A percentile compares a stretch with the other conserved stretches of the same genome.
phyloP scores from a whole-genome alignment of 1,284 basidiomycete genomes.

The Phellopilus nigrolimitatus region DNA sequence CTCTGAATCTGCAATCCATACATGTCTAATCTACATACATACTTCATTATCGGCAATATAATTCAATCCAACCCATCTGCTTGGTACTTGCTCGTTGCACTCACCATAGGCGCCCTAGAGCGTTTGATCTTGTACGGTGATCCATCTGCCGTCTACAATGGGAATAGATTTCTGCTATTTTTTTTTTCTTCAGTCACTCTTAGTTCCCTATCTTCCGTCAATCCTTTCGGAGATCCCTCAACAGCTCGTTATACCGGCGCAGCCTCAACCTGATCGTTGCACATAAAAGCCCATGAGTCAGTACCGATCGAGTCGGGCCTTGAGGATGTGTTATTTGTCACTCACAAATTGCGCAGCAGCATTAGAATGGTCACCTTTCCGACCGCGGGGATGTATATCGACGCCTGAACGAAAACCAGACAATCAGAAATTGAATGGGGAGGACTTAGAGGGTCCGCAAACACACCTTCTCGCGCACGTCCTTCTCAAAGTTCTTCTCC shows the following conservation, averaged over 20 bases:
- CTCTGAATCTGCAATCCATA: slow-evolving; percentile 4
- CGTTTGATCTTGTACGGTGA: background rate
- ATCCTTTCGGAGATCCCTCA: slow-evolving; percentile 18
- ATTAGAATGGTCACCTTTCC: slow-evolving; percentile 97
- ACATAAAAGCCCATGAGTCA: slow-evolving; percentile 3
- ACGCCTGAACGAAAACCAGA: slow-evolving; percentile 51
- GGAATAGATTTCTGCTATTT: background rate
- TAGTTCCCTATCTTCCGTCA: no score
- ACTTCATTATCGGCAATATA: slow-evolving; percentile 10
- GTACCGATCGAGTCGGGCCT: background rate
- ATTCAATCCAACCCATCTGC: slow-evolving; percentile 3
- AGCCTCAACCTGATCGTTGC: slow-evolving; percentile 56
- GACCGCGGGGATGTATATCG: slow-evolving; percentile 88
- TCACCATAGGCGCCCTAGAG: background rate
- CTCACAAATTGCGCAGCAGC: slow-evolving; percentile 90
- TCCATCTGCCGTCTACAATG: background rate
- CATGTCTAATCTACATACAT: slow-evolving; percentile 1
- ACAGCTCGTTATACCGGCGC: slow-evolving; percentile 57
- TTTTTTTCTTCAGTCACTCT: background rate
- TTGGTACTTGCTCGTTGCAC: background rate
- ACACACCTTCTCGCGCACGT: slow-evolving; percentile 84
- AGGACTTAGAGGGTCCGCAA: slow-evolving; percentile 4
- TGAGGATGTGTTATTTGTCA: slow-evolving; percentile 19
- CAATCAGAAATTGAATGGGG: background rate
- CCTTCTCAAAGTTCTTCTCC: slow-evolving; percentile 95